Evolutionary conservation across 2,329 filamentous ascomycete species (phyloP).

Genomic region (Claviceps africana): DNA sequence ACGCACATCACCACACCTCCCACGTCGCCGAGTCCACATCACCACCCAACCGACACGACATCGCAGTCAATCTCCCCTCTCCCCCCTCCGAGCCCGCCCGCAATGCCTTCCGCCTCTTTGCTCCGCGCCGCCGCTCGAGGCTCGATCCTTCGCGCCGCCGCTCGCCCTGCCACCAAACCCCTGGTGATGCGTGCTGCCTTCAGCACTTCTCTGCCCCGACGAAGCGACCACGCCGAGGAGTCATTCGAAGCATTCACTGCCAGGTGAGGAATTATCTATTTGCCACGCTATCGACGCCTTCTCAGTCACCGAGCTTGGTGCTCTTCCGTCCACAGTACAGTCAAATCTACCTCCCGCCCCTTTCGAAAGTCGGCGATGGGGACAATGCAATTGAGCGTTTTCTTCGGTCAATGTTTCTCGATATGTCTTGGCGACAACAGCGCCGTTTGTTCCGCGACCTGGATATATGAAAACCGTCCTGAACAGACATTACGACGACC

Average conservation of each 20-base stretch:
- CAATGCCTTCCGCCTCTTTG: constrained; percentile 53
- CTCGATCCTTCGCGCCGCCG: constrained; percentile 51
- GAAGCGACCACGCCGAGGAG: constrained; percentile 69
- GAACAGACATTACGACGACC: neutral
- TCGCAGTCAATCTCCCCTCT: neutral
- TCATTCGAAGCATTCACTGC: constrained; percentile 98
- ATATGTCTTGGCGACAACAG: neutral
- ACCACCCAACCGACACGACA: neutral
- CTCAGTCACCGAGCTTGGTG: neutral
- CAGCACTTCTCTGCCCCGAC: constrained; percentile 46
- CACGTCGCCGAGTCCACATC: constrained; percentile 6
- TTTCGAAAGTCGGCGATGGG: neutral
- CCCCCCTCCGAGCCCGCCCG: constrained; percentile 8
- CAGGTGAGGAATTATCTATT: constrained; percentile 49
- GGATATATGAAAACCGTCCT: neutral
- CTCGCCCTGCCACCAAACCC: constrained; percentile 40
- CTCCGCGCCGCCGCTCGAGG: constrained; percentile 59
- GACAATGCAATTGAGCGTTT: neutral
- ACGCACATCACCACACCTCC: constrained; percentile 6
- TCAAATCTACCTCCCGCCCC: neutral
- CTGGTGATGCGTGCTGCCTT: constrained; percentile 45
- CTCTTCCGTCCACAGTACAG: neutral
- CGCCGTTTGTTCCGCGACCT: neutral
- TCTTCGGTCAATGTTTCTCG: neutral
- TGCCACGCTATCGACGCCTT: neutral